Conservation (phyloP, 768 basidiomycete species). For the Boletus edulis region DNA sequence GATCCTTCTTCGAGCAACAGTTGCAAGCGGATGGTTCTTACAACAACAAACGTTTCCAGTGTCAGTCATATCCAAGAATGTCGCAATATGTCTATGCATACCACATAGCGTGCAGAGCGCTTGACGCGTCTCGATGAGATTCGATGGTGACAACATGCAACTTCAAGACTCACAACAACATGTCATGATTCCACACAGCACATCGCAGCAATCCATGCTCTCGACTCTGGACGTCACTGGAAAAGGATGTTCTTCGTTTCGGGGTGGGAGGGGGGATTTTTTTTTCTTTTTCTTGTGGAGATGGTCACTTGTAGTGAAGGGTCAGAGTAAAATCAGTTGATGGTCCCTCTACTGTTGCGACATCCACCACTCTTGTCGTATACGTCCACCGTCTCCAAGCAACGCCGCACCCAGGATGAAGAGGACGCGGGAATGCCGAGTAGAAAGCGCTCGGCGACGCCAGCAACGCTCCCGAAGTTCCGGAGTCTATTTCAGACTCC, state of each 20-base stretch:
- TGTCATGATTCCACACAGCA: slow-evolving; percentile 15
- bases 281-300: no score
- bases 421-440: no score
- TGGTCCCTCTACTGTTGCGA: no score
- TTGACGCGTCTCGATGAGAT: background rate
- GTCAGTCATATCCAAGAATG: background rate
- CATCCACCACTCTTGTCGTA: no score
- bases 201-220: slow-evolving; percentile 25
- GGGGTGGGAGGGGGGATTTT: no score
- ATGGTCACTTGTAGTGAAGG: no score
- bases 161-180: slow-evolving; percentile 19
- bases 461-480: no score
- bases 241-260: background rate
- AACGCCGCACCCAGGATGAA: no score
- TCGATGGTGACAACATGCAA: background rate
- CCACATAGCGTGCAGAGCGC: slow-evolving; percentile 17
- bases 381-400: no score
- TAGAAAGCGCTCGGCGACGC: no score
- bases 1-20: slow-evolving; percentile 14
- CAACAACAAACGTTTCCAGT: background rate
- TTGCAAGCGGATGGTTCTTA: slow-evolving; percentile 14
- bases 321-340: no score
- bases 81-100: background rate
- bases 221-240: background rate
- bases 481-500: no score